These are phyloP conservation scores for Raddia distichophylla DNA, from an alignment of 176 grass and related monocot species.

Conservation along the genomic window DNA sequence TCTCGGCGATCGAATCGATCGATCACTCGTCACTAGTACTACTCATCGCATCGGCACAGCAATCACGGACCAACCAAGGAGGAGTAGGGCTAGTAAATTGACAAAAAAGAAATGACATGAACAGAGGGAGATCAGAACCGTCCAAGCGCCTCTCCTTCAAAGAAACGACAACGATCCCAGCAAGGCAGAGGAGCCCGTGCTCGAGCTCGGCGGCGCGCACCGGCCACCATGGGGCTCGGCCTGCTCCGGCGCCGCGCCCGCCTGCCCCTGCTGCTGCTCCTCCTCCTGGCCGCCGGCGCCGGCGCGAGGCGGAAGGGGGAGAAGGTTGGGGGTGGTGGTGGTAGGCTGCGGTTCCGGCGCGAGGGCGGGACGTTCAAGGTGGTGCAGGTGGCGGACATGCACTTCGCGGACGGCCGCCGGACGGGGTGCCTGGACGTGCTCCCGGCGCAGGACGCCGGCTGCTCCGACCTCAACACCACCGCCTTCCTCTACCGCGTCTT, in stretches of 20 bases:
- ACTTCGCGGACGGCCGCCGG: conserved; percentile 73
- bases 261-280: neutral
- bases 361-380: conserved; percentile 81
- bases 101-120: neutral
- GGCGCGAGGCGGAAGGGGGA: conserved; percentile 6
- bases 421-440: conserved; percentile 79
- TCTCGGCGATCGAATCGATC: neutral
- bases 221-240: neutral
- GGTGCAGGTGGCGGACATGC: conserved; percentile 96
- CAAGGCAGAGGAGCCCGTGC: too few species aligned
- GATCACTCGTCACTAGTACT: neutral
- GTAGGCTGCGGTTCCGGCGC: conserved; percentile 58
- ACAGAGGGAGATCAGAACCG: conserved; percentile 8
- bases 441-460: conserved; percentile 51
- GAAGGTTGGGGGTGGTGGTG: neutral
- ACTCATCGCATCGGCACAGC: too few species aligned
- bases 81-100: too few species aligned
- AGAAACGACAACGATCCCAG: neutral
- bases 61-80: too few species aligned
- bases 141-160: conserved; percentile 25
- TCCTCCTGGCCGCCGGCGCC: neutral
- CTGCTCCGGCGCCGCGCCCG: neutral
- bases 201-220: neutral
- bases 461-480: conserved; percentile 99
- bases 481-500: conserved; percentile 83